Conservation (phyloP, 176 grass and related monocot genomes). For the Saccharum officinarum region DNA sequence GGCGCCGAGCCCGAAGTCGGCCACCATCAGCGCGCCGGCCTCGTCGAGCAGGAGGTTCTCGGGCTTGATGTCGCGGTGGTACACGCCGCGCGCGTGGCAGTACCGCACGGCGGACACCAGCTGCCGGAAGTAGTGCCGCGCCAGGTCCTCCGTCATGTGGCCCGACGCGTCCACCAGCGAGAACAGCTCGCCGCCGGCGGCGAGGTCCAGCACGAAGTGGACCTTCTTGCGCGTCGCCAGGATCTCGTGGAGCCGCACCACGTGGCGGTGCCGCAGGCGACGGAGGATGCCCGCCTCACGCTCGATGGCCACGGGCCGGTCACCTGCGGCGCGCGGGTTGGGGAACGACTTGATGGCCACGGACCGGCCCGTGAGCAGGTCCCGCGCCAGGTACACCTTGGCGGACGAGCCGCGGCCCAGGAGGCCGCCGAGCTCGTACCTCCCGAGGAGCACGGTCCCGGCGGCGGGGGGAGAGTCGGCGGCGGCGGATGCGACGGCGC, state of each 20-base stretch:
- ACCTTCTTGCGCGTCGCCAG: slow-evolving; percentile 66
- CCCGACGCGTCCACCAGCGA: slow-evolving; percentile 53
- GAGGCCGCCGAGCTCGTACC: slow-evolving; percentile 68
- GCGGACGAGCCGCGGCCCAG: slow-evolving; percentile 90
- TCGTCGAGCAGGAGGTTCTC: slow-evolving; percentile 81
- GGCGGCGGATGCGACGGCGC: slow-evolving; percentile 37
- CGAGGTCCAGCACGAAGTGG: slow-evolving; percentile 82
- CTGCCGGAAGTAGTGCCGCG: slow-evolving; percentile 67
- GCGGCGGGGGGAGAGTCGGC: too few relatives aligned
- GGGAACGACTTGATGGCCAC: slow-evolving; percentile 88
- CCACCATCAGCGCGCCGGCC: slow-evolving; percentile 63
- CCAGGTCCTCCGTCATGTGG: slow-evolving; percentile 56
- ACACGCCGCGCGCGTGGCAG: slow-evolving; percentile 82
- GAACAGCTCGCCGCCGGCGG: slow-evolving; percentile 69
- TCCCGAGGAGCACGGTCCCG: slow-evolving; percentile 40
- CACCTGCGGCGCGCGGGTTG: slow-evolving; percentile 36
- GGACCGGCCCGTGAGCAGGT: slow-evolving; percentile 50
- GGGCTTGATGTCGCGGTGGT: slow-evolving; percentile 95
- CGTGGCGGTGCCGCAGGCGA: slow-evolving; percentile 68
- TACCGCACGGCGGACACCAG: slow-evolving; percentile 69
- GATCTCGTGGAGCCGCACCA: slow-evolving; percentile 70
- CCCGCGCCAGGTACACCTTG: slow-evolving; percentile 78
- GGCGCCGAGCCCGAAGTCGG: slow-evolving; percentile 68
- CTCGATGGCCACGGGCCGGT: slow-evolving; percentile 31
- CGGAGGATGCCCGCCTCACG: slow-evolving; percentile 70